Conservation (phyloP, 2,329 filamentous ascomycete species). For the Fulvia fulva region DNA sequence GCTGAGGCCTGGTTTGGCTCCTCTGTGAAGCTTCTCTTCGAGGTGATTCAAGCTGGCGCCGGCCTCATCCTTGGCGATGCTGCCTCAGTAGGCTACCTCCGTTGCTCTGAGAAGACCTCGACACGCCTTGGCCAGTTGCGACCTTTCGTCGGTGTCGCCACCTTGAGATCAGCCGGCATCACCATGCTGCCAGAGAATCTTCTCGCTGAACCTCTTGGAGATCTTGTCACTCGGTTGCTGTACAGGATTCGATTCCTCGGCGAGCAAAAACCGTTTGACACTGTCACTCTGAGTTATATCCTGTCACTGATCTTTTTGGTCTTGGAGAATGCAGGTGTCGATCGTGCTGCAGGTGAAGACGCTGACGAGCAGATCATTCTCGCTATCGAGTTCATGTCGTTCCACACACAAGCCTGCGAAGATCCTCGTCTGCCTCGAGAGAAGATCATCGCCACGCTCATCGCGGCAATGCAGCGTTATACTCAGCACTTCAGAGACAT, state of each 20-base stretch:
- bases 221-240: slow-evolving; percentile 77
- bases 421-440: slow-evolving; percentile 72
- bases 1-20: slow-evolving; percentile 82
- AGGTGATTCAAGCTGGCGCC: slow-evolving; percentile 73
- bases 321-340: slow-evolving; percentile 74
- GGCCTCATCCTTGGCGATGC: slow-evolving; percentile 76
- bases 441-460: slow-evolving; percentile 67
- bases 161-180: slow-evolving; percentile 72
- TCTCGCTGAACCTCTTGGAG: slow-evolving; percentile 73
- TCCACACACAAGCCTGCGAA: slow-evolving; percentile 76
- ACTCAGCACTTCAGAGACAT: slow-evolving; percentile 91
- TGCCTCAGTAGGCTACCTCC: slow-evolving; percentile 72
- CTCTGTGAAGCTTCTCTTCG: slow-evolving; percentile 69
- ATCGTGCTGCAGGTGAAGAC: slow-evolving; percentile 64
- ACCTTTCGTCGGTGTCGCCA: slow-evolving; percentile 82
- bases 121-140: slow-evolving; percentile 70
- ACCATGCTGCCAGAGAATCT: slow-evolving; percentile 68
- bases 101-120: slow-evolving; percentile 72
- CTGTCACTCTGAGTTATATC: slow-evolving; percentile 80
- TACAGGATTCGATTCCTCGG: slow-evolving; percentile 86
- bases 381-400: slow-evolving; percentile 80
- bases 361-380: slow-evolving; percentile 85
- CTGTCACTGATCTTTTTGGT: slow-evolving; percentile 77
- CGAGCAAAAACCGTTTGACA: slow-evolving; percentile 91
- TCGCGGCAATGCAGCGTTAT: slow-evolving; percentile 81